Percentiles rank a stretch among this genome's conserved stretches.
Evolutionary conservation across 495 filamentous ascomycete species (phyloP).

Genomic region (Parmelia sp.): DNA sequence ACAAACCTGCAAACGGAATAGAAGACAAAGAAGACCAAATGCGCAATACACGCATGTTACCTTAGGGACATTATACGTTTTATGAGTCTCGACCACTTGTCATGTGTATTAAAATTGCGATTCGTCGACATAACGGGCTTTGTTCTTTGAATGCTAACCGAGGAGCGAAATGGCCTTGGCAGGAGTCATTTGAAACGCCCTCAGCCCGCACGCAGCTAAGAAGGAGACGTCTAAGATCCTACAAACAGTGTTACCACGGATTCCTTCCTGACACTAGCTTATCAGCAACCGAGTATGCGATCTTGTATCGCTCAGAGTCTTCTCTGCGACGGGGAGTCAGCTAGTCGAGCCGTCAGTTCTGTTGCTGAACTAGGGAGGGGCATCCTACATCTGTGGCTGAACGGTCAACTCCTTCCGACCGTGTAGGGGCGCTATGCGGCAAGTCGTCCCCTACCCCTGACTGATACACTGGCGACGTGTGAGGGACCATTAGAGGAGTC

Average conservation of each 20-base stretch:
- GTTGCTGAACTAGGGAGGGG: neutral
- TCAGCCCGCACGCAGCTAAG: neutral
- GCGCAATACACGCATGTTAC: neutral
- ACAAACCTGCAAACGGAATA: neutral
- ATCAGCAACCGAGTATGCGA: conserved; percentile 13
- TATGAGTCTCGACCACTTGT: neutral
- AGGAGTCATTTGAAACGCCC: neutral
- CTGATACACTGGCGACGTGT: neutral
- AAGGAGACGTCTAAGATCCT: neutral
- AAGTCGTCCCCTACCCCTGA: neutral
- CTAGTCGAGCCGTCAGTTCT: neutral
- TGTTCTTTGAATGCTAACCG: neutral
- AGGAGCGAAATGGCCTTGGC: neutral
- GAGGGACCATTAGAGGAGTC: neutral
- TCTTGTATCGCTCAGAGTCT: conserved; percentile 12
- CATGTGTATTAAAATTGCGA: neutral
- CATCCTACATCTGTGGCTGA: conserved; percentile 8
- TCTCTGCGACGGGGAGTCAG: neutral
- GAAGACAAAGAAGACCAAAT: neutral
- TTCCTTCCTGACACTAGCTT: conserved; percentile 12
- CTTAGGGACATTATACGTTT: neutral
- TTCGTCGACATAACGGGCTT: neutral
- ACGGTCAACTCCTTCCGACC: neutral
- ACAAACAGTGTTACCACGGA: neutral
- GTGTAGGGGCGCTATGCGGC: neutral